These are phyloP conservation scores for Plasmodium reichenowi DNA, from an alignment of 169 alveolate species.

Conservation along the genomic window DNA sequence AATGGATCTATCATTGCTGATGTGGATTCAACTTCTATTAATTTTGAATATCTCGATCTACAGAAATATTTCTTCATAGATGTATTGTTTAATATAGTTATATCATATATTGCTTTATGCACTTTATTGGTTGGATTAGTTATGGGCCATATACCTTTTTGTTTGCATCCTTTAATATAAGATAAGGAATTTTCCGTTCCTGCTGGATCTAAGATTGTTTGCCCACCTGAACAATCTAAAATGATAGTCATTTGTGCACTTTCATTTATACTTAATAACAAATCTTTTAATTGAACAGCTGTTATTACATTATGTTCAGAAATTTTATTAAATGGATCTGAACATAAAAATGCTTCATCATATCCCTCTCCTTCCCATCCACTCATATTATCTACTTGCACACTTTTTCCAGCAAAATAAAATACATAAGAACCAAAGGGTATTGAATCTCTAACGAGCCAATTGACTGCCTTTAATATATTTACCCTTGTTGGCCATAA, in stretches of 20 bases:
- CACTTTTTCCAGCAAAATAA: slow-evolving; percentile 93
- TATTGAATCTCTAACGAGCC: slow-evolving; percentile 88
- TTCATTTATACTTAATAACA: slow-evolving; percentile 81
- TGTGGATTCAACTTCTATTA: slow-evolving; percentile 88
- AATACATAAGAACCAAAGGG: slow-evolving; percentile 89
- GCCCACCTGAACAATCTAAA: slow-evolving; percentile 92
- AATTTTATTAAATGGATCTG: slow-evolving; percentile 83
- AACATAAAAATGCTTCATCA: slow-evolving; percentile 93
- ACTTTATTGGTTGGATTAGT: slow-evolving; percentile 91
- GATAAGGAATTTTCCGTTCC: slow-evolving; percentile 82
- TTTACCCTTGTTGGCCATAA: slow-evolving; percentile 87
- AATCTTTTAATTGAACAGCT: slow-evolving; percentile 86
- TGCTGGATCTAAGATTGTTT: slow-evolving; percentile 92
- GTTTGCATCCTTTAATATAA: slow-evolving; percentile 91
- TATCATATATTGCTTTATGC: slow-evolving; percentile 86
- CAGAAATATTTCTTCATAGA: slow-evolving; percentile 89
- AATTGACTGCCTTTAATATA: slow-evolving; percentile 88
- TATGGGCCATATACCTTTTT: slow-evolving; percentile 93
- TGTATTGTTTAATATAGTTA: slow-evolving; percentile 84
- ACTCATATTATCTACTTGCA: slow-evolving; percentile 91
- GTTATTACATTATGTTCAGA: slow-evolving; percentile 86
- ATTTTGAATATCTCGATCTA: slow-evolving; percentile 89
- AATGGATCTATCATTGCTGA: slow-evolving; percentile 86
- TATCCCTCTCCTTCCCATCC: slow-evolving; percentile 95
- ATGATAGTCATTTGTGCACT: slow-evolving; percentile 86